A percentile compares a stretch with the other conserved stretches of the same genome.
phyloP scores from a whole-genome alignment of 208 protist species.

The Leishmania arabica region DNA sequence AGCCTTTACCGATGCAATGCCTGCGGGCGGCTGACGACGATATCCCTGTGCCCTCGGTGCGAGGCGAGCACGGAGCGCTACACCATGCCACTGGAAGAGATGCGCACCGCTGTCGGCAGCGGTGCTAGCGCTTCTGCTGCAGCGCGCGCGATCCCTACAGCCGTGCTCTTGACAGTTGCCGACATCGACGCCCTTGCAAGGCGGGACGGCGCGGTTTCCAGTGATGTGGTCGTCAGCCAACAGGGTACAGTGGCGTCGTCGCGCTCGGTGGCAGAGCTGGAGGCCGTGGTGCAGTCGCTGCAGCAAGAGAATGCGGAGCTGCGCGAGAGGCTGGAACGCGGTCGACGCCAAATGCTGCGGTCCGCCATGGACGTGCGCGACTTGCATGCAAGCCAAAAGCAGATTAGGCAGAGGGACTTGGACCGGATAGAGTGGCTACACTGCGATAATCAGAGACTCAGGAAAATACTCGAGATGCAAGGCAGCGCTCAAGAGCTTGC shows the following conservation, averaged over 20 bases:
- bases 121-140: not conserved
- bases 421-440: constrained; percentile 19
- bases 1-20: constrained; percentile 20
- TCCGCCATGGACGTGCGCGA: constrained; percentile 39
- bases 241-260: no score
- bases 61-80: constrained; percentile 28
- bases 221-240: no score
- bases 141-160: not conserved
- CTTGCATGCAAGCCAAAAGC: constrained; percentile 24
- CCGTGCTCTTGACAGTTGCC: not conserved
- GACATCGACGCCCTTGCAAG: constrained; percentile 9
- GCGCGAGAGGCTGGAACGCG: constrained; percentile 11
- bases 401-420: constrained; percentile 8
- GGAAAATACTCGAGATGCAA: constrained; percentile 2
- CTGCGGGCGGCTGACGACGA: constrained; percentile 46
- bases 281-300: constrained; percentile 3
- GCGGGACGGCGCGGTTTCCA: not conserved
- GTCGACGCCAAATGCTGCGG: constrained; percentile 37
- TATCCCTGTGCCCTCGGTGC: constrained; percentile 46
- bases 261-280: not conserved
- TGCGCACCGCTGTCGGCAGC: not conserved
- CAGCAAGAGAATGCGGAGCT: constrained; percentile 23
- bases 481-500: not conserved
- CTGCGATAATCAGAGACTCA: constrained; percentile 26
- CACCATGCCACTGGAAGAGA: not conserved